These are phyloP conservation scores for Botrytis cinerea DNA, from an alignment of 2,329 filamentous ascomycete species.

Conservation along the genomic window DNA sequence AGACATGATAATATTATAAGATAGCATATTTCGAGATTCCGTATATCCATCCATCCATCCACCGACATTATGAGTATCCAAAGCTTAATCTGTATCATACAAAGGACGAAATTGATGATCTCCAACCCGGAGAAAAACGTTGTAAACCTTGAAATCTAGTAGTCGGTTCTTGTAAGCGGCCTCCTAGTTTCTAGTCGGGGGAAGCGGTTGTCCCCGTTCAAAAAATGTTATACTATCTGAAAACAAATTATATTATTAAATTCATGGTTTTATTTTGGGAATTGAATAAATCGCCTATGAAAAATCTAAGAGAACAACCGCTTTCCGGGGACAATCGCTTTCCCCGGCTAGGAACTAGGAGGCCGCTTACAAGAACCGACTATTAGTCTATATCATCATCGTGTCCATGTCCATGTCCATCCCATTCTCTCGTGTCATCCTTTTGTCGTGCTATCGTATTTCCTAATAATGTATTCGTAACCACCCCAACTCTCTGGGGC, in stretches of 20 bases:
- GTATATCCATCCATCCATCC: not conserved
- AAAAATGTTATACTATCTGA: no score
- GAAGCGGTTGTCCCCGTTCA: no score
- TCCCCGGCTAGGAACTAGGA: no score
- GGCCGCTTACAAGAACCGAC: no score
- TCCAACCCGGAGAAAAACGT: not conserved
- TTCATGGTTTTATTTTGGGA: no score
- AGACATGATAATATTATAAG: not conserved
- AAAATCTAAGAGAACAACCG: no score
- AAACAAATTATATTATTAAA: no score
- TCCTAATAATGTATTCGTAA: conserved; percentile 41
- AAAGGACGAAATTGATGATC: not conserved
- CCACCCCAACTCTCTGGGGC: conserved; percentile 38
- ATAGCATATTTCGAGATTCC: not conserved
- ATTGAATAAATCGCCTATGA: no score
- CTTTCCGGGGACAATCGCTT: no score
- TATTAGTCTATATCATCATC: conserved; percentile 23
- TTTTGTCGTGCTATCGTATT: conserved; percentile 40
- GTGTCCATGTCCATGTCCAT: conserved; percentile 34
- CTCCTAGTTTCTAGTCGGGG: no score
- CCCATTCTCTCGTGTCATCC: conserved; percentile 37
- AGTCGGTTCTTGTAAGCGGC: no score
- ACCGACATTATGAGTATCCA: conserved; percentile 1
- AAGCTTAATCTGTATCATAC: conserved; percentile 1
- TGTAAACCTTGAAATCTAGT: not conserved